Evolutionary conservation across 768 basidiomycete species (phyloP).

Genomic region (Saitozyma podzolica): DNA sequence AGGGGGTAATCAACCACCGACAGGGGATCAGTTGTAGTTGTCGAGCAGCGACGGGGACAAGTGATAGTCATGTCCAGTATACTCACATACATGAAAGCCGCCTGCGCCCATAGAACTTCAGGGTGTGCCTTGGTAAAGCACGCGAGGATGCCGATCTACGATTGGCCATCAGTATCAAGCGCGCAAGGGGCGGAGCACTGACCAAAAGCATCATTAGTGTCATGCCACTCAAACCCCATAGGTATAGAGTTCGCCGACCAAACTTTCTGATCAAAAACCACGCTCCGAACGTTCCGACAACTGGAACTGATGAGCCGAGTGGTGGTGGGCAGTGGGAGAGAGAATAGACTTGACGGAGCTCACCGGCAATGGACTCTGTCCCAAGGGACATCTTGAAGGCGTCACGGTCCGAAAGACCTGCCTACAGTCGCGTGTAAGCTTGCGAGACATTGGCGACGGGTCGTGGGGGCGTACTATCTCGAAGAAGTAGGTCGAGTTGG

Average conservation of each 20-base stretch:
- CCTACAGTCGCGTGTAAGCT: too few relatives aligned
- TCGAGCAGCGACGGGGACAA: too few relatives aligned
- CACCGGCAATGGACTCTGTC: conserved; percentile 38
- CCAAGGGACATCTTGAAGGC: conserved; percentile 42
- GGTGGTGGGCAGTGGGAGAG: too few relatives aligned
- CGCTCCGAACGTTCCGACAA: conserved; percentile 27
- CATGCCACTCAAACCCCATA: conserved; percentile 39
- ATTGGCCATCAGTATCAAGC: too few relatives aligned
- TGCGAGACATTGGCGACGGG: too few relatives aligned
- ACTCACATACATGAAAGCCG: background rate
- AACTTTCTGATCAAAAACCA: conserved; percentile 44
- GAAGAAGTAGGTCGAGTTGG: conserved; percentile 39
- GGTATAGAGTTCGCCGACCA: conserved; percentile 43
- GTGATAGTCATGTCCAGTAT: too few relatives aligned
- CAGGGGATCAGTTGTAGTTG: too few relatives aligned
- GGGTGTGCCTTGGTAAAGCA: background rate
- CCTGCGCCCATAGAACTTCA: background rate
- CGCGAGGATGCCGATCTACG: background rate
- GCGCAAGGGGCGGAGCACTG: too few relatives aligned
- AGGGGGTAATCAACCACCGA: too few relatives aligned
- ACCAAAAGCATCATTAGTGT: background rate
- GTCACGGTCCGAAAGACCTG: too few relatives aligned
- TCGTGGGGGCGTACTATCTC: conserved; percentile 36
- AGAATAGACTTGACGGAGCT: too few relatives aligned
- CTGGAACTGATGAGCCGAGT: too few relatives aligned